These are phyloP conservation scores for Hibiscus trionum DNA, from an alignment of 345 rosid genomes.

Conservation along the genomic window DNA sequence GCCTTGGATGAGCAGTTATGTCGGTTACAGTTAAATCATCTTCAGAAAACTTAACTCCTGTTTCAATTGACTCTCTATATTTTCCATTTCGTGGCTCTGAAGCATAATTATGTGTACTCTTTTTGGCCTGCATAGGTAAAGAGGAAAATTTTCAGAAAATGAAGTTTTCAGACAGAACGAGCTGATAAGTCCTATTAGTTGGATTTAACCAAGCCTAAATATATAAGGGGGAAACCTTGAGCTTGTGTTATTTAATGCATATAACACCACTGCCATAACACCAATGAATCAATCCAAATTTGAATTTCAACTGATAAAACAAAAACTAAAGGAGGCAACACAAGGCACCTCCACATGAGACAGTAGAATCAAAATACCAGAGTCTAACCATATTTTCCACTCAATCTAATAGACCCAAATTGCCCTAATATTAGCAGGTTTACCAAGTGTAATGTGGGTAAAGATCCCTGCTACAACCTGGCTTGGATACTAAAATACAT, in stretches of 20 bases:
- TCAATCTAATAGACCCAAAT: neutral
- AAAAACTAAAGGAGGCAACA: neutral
- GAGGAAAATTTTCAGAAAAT: neutral
- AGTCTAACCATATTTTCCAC: neutral
- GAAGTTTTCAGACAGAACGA: constrained; percentile 1
- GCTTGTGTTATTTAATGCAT: neutral
- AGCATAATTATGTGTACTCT: constrained; percentile 46
- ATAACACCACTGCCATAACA: neutral
- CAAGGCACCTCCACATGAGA: neutral
- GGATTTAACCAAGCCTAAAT: neutral
- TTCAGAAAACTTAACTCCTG: constrained; percentile 39
- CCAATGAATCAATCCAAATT: neutral
- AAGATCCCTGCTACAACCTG: neutral
- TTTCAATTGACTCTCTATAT: constrained; percentile 36
- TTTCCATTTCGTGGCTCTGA: constrained; percentile 39
- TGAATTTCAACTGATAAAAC: neutral
- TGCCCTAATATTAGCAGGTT: neutral
- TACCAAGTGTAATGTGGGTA: neutral
- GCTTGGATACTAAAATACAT: neutral
- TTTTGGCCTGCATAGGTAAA: constrained; percentile 42
- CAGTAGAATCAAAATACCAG: neutral
- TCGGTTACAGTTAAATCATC: constrained; percentile 47
- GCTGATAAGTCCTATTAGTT: neutral
- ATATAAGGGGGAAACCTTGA: neutral
- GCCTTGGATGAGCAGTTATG: constrained; percentile 80